Evolutionary conservation across 306 rosid species (phyloP).

Genomic region (Geum urbanum): DNA sequence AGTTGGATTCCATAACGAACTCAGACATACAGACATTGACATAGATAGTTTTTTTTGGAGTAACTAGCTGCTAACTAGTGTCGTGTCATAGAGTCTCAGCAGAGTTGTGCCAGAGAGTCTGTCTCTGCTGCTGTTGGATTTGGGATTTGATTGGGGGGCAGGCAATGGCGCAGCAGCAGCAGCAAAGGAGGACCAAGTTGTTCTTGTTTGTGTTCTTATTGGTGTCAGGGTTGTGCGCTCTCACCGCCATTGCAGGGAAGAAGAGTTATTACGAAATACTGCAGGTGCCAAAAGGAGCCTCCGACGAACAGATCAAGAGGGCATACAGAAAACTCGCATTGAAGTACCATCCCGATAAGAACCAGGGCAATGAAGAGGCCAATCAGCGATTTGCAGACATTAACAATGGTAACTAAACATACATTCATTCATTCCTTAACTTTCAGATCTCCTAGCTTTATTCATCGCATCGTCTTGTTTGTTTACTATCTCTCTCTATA

Average conservation of each 20-base stretch:
- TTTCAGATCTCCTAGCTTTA: too few relatives aligned
- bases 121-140: not conserved
- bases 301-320: constrained; percentile 94
- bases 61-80: too few relatives aligned
- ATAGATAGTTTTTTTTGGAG: too few relatives aligned
- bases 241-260: constrained; percentile 80
- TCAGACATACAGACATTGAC: not conserved
- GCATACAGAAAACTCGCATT: constrained; percentile 91
- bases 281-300: constrained; percentile 79
- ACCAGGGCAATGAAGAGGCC: constrained; percentile 93
- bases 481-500: too few relatives aligned
- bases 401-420: constrained; percentile 52
- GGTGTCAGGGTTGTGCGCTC: constrained; percentile 52
- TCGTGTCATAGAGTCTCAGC: too few relatives aligned
- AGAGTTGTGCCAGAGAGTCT: too few relatives aligned
- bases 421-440: too few relatives aligned
- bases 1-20: not conserved
- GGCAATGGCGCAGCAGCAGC: constrained; percentile 65
- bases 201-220: constrained; percentile 50
- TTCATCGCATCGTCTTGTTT: constrained; percentile 14
- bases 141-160: not conserved
- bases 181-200: constrained; percentile 8
- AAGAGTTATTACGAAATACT: constrained; percentile 83
- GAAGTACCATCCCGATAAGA: constrained; percentile 98
- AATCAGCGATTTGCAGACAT: constrained; percentile 77